Conservation (phyloP, 2,329 filamentous ascomycete genomes). For the Fonsecaea pugnacius region DNA sequence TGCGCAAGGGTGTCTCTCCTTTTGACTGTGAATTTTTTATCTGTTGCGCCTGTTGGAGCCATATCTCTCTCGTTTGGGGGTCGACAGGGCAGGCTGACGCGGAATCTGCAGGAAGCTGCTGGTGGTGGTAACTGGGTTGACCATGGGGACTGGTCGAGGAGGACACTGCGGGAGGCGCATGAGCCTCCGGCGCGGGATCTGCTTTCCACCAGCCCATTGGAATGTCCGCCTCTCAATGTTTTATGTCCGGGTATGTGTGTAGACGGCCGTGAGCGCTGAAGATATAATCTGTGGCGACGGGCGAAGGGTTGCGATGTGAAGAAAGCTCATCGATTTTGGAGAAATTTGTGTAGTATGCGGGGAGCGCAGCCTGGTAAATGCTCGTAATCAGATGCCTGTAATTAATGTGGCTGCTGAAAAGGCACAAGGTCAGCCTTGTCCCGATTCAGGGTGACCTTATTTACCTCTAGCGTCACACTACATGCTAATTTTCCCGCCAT, state of each 20-base stretch:
- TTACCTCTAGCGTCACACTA: too few relatives aligned
- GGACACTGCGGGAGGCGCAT: slow-evolving; percentile 24
- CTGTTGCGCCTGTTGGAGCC: slow-evolving; percentile 62
- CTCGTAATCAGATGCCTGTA: too few relatives aligned
- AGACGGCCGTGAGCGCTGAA: not conserved
- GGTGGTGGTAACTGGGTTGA: slow-evolving; percentile 36
- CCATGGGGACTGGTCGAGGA: slow-evolving; percentile 29
- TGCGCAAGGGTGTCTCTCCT: slow-evolving; percentile 42
- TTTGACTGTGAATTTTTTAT: slow-evolving; percentile 62
- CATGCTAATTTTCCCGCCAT: too few relatives aligned
- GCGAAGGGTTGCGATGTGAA: not conserved
- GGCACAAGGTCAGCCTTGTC: not conserved
- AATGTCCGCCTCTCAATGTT: not conserved
- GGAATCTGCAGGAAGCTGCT: slow-evolving; percentile 41
- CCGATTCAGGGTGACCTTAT: too few relatives aligned
- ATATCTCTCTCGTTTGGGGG: slow-evolving; percentile 82
- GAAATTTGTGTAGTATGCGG: not conserved
- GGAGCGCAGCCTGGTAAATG: not conserved
- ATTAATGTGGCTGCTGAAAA: too few relatives aligned
- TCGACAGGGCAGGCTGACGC: slow-evolving; percentile 78
- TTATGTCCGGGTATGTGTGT: not conserved
- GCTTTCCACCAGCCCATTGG: slow-evolving; percentile 40
- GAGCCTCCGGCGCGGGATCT: slow-evolving; percentile 31
- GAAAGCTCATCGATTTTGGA: not conserved
- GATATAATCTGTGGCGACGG: not conserved